Percentiles rank a stretch among this genome's conserved stretches.
These are phyloP conservation scores for Citrus unshiu DNA, from an alignment of 345 rosid genomes.

Conservation along the genomic window DNA sequence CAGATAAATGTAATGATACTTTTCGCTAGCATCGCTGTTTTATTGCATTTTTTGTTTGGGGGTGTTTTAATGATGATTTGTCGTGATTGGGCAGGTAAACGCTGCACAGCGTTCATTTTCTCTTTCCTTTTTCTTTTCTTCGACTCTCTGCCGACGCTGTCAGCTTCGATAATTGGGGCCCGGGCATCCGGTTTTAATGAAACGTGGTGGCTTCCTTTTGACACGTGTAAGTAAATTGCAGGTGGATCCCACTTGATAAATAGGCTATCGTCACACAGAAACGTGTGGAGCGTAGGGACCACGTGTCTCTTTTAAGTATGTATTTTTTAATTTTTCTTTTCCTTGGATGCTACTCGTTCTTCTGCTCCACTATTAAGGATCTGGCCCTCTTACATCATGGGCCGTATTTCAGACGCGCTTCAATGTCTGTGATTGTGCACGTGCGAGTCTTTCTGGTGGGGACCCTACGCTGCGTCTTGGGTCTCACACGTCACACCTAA, in stretches of 20 bases:
- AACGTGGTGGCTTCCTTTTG: conserved; percentile 15
- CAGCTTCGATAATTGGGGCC: conserved; percentile 14
- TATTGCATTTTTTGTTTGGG: neutral
- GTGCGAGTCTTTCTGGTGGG: neutral
- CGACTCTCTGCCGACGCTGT: conserved; percentile 46
- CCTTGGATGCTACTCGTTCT: neutral
- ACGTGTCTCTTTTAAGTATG: neutral
- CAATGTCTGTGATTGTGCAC: neutral
- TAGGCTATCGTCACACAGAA: neutral
- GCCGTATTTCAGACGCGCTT: conserved; percentile 15
- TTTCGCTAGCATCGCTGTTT: neutral
- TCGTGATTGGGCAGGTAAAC: conserved; percentile 17
- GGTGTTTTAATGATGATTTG: conserved; percentile 5
- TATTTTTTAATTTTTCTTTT: neutral
- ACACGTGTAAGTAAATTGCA: conserved; percentile 9
- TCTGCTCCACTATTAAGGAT: conserved; percentile 1
- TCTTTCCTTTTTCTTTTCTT: neutral
- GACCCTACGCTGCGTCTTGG: neutral
- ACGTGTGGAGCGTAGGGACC: conserved; percentile 22
- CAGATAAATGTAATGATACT: neutral
- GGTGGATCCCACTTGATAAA: conserved; percentile 20
- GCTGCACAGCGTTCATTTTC: neutral
- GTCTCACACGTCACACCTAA: neutral
- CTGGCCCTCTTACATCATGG: neutral
- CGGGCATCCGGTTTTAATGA: conserved; percentile 4